Conservation (phyloP, 352 stramenopile species). For the Globisporangium uncinulatum region DNA sequence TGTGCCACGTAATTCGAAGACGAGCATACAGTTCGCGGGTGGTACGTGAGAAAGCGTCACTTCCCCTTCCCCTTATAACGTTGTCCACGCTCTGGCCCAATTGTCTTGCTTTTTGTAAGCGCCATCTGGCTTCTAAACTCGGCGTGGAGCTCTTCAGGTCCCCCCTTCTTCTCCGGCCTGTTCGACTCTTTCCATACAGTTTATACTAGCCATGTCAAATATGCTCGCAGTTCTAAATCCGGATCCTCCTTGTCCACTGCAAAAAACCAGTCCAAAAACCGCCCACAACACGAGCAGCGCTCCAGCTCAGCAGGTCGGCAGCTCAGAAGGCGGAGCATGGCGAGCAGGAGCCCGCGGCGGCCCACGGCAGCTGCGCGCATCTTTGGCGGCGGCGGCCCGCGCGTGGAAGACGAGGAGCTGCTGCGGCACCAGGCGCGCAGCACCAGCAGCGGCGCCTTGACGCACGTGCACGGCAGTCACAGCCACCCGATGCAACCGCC, state of each 20-base stretch:
- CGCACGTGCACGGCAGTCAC: background rate
- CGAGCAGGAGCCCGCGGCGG: conserved; percentile 22
- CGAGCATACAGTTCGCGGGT: no score
- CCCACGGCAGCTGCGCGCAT: conserved; percentile 19
- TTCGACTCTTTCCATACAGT: no score
- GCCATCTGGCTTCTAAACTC: no score
- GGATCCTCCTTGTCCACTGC: background rate
- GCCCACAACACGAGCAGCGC: background rate
- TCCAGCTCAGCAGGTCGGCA: no score
- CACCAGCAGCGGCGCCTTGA: conserved; percentile 11
- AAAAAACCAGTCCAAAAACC: background rate
- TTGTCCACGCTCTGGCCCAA: no score
- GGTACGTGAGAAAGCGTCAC: no score
- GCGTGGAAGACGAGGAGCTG: conserved; percentile 46
- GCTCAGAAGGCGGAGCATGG: background rate
- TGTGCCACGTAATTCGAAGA: no score
- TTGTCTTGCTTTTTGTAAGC: no score
- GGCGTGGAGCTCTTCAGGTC: background rate
- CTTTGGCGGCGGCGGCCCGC: conserved; percentile 42
- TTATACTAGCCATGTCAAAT: no score
- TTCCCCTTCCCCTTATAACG: no score
- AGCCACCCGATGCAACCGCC: background rate
- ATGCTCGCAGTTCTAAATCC: no score
- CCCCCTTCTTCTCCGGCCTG: no score
- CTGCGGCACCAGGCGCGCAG: conserved; percentile 25